Percentiles rank a stretch among this genome's conserved stretches.
Evolutionary conservation across 2,329 filamentous ascomycete species (phyloP).

Genomic region (Pseudogymnoascus sp.): DNA sequence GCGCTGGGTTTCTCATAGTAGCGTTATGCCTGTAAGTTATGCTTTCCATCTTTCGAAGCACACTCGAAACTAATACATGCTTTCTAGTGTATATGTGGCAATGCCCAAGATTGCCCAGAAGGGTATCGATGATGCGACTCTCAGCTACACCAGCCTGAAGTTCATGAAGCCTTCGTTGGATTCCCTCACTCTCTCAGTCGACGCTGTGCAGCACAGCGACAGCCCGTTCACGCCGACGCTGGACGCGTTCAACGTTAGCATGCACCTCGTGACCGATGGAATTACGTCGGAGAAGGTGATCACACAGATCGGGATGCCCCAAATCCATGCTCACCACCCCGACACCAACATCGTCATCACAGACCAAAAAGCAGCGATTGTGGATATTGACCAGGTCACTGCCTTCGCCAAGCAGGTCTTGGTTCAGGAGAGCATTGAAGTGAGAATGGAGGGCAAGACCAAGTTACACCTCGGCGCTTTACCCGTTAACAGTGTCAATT

Average conservation of each 20-base stretch:
- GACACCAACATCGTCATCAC: constrained; percentile 37
- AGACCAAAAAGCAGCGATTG: constrained; percentile 38
- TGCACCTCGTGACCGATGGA: constrained; percentile 39
- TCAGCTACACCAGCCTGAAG: constrained; percentile 43
- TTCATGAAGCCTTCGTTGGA: constrained; percentile 44
- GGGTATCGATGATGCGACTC: constrained; percentile 43
- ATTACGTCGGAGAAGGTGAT: constrained; percentile 21
- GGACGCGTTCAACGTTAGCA: constrained; percentile 44
- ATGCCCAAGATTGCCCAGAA: constrained; percentile 51
- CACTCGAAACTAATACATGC: background rate
- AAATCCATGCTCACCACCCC: constrained; percentile 25
- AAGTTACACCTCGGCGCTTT: constrained; percentile 43
- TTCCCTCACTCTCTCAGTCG: constrained; percentile 41
- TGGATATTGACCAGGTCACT: constrained; percentile 38
- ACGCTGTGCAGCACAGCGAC: constrained; percentile 38
- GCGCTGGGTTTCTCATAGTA: constrained; percentile 44
- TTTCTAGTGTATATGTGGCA: constrained; percentile 46
- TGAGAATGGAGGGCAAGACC: constrained; percentile 46
- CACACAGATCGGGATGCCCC: constrained; percentile 24
- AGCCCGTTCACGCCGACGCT: constrained; percentile 48
- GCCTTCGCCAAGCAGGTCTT: constrained; percentile 43
- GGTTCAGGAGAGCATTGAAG: constrained; percentile 39
- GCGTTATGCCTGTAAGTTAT: constrained; percentile 47
- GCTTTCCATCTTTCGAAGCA: background rate
- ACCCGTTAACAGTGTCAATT: constrained; percentile 43